Evolutionary conservation across 306 rosid species (phyloP).

Genomic region (Morella rubra): DNA sequence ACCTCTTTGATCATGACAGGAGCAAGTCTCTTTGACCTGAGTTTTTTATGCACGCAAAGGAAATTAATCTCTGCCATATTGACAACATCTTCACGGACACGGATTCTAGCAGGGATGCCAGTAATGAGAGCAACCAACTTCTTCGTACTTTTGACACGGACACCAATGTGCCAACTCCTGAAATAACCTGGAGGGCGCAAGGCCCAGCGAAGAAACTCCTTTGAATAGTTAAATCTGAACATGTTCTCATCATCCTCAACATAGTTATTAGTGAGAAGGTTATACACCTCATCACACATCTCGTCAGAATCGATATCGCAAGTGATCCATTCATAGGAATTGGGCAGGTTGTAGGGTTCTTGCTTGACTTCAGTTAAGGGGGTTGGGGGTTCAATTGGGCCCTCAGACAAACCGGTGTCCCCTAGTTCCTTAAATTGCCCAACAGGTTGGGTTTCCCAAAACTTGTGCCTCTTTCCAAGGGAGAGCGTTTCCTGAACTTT

Average conservation of each 20-base stretch:
- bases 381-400: constrained; percentile 74
- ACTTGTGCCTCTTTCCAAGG: constrained; percentile 61
- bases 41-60: constrained; percentile 92
- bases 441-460: constrained; percentile 98
- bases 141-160: constrained; percentile 78
- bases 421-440: constrained; percentile 90
- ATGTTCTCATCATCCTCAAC: constrained; percentile 95
- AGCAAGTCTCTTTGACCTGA: constrained; percentile 93
- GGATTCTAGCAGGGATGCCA: constrained; percentile 86
- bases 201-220: constrained; percentile 92
- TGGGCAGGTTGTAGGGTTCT: constrained; percentile 93
- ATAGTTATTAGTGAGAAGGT: constrained; percentile 76
- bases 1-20: constrained; percentile 99
- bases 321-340: constrained; percentile 80
- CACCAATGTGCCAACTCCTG: constrained; percentile 90
- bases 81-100: constrained; percentile 66
- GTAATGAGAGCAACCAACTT: constrained; percentile 94
- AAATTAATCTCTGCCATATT: constrained; percentile 93
- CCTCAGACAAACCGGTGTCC: constrained; percentile 67
- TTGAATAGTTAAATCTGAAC: constrained; percentile 90
- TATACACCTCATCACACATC: constrained; percentile 72
- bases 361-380: constrained; percentile 80
- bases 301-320: constrained; percentile 73
- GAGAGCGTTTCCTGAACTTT: constrained; percentile 79
- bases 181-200: constrained; percentile 87